Evolutionary conservation across 192 early-diverging fungal genomes (phyloP).

Genomic region (Mortierella alpina): DNA sequence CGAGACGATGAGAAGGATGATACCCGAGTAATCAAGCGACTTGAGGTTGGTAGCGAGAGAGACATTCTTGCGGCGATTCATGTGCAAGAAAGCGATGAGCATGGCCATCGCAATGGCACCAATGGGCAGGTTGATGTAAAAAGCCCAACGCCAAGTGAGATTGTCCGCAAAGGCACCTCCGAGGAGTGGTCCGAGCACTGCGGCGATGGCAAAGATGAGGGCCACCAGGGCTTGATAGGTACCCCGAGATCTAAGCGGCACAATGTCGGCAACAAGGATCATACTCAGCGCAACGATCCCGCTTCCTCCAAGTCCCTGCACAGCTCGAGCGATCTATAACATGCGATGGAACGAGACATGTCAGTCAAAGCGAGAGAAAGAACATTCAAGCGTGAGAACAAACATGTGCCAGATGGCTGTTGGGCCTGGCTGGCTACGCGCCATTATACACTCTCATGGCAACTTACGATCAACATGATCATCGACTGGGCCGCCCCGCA

Average conservation of each 20-base stretch:
- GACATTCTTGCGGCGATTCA: conserved; percentile 51
- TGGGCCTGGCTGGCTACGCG: background rate
- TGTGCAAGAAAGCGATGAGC: conserved; percentile 42
- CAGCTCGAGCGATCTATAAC: conserved; percentile 53
- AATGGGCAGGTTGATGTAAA: conserved; percentile 87
- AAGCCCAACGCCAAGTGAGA: conserved; percentile 78
- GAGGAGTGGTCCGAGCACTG: conserved; percentile 80
- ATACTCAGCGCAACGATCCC: conserved; percentile 69
- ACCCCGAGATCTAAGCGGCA: conserved; percentile 68
- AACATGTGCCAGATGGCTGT: background rate
- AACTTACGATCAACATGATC: conserved; percentile 64
- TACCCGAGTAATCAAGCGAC: conserved; percentile 37
- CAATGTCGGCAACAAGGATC: conserved; percentile 72
- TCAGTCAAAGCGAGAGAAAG: background rate
- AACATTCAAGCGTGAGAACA: background rate
- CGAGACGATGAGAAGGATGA: conserved; percentile 60
- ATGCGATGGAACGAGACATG: background rate
- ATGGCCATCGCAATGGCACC: conserved; percentile 55
- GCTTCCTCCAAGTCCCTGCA: conserved; percentile 69
- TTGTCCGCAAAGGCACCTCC: conserved; percentile 83
- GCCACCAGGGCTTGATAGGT: conserved; percentile 83
- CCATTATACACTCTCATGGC: background rate
- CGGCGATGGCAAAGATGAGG: conserved; percentile 76
- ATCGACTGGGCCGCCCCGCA: conserved; percentile 69
- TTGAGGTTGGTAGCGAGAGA: conserved; percentile 46